These are phyloP conservation scores for Bertia moriformis DNA, from an alignment of 2,329 filamentous ascomycete species.

Conservation along the genomic window DNA sequence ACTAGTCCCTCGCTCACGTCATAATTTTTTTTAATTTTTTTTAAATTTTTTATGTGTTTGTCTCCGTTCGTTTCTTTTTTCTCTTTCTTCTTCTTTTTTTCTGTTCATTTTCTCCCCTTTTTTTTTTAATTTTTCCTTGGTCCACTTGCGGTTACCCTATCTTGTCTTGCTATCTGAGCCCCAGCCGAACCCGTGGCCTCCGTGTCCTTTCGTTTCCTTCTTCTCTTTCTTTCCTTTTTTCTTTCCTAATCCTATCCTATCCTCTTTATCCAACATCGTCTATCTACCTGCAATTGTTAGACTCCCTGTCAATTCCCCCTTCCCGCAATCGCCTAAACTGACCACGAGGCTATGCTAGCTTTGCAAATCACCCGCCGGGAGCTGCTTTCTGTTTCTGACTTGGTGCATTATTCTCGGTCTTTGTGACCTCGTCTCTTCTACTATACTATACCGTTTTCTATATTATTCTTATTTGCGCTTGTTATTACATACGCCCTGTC, in stretches of 20 bases:
- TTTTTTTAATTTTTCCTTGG: neutral
- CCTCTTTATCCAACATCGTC: neutral
- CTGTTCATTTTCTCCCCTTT: neutral
- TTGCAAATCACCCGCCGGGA: conserved; percentile 15
- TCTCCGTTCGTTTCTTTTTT: too few relatives aligned
- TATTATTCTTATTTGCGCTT: too few relatives aligned
- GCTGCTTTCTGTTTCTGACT: conserved; percentile 11
- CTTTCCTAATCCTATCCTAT: neutral
- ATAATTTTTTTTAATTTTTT: neutral
- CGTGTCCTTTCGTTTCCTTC: too few relatives aligned
- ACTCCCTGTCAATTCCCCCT: conserved; percentile 1
- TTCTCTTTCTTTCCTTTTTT: neutral
- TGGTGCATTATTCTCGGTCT: conserved; percentile 8
- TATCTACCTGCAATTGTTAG: neutral
- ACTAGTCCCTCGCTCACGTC: neutral
- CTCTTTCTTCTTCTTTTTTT: neutral
- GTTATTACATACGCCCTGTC: too few relatives aligned
- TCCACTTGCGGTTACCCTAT: too few relatives aligned
- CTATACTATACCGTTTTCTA: too few relatives aligned
- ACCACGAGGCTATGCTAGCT: conserved; percentile 15
- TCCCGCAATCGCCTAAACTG: conserved; percentile 4
- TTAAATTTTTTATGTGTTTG: too few relatives aligned
- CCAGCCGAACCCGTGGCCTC: too few relatives aligned
- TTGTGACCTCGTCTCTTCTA: too few relatives aligned
- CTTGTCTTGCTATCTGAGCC: too few relatives aligned